Evolutionary conservation across 805 yeast genomes (phyloP).

Genomic region (Pachysolen tannophilus): DNA sequence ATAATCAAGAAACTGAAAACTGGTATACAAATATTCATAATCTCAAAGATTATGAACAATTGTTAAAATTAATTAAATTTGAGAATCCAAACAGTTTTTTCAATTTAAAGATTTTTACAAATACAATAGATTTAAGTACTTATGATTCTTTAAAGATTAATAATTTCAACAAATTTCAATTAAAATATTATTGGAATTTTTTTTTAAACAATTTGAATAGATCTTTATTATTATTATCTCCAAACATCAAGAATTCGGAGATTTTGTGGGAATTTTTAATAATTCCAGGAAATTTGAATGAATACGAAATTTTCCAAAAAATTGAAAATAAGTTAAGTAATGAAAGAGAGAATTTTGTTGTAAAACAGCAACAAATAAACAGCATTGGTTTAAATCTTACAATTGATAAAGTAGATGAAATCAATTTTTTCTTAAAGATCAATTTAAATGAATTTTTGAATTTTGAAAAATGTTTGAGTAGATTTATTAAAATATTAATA

Average conservation of each 20-base stretch:
- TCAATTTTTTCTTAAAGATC: conserved; percentile 39
- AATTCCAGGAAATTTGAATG: conserved; percentile 19
- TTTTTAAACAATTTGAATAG: conserved; percentile 1
- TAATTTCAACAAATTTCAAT: conserved; percentile 6
- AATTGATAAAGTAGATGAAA: conserved; percentile 31
- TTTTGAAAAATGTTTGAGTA: conserved; percentile 22
- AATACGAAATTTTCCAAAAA: conserved; percentile 11
- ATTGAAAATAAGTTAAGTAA: no score
- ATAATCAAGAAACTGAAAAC: conserved; percentile 3
- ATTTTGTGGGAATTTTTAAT: conserved; percentile 35
- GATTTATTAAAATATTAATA: conserved; percentile 27
- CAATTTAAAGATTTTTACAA: conserved; percentile 11
- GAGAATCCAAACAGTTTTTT: conserved; percentile 27
- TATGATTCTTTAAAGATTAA: conserved; percentile 2
- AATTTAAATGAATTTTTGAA: conserved; percentile 33
- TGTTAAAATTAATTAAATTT: conserved; percentile 26
- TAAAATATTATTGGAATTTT: no score
- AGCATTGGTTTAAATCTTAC: conserved; percentile 1
- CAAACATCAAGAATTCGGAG: conserved; percentile 13
- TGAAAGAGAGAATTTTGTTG: no score
- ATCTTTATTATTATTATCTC: background rate
- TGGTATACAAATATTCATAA: conserved; percentile 18
- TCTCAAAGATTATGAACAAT: conserved; percentile 22
- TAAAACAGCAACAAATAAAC: no score
- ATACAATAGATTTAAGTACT: conserved; percentile 15